A percentile compares a stretch with the other conserved stretches of the same genome.
phyloP scores from a whole-genome alignment of 2,329 filamentous ascomycete genomes.

The Phialemonium atrogriseum region DNA sequence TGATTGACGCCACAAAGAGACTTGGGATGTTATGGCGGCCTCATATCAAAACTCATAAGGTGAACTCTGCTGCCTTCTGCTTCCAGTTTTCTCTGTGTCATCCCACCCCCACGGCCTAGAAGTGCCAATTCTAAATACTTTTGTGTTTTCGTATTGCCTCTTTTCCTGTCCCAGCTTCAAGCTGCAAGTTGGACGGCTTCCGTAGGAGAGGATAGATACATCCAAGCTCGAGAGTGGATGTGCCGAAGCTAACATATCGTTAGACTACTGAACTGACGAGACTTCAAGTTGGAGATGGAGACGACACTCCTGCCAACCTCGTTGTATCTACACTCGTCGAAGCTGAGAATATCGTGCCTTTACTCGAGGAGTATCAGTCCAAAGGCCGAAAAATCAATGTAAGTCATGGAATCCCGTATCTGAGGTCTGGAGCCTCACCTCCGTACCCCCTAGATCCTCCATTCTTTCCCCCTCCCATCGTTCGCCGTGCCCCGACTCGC shows the following conservation, averaged over 20 bases:
- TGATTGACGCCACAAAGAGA: constrained; percentile 55
- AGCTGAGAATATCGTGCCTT: constrained; percentile 56
- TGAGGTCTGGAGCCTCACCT: neutral
- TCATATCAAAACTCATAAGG: constrained; percentile 81
- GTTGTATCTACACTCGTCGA: constrained; percentile 70
- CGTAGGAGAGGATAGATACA: no score
- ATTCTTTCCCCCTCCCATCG: constrained; percentile 61
- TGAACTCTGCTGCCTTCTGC: constrained; percentile 19
- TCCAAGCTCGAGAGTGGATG: no score
- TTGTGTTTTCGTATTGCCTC: no score
- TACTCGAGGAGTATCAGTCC: constrained; percentile 48
- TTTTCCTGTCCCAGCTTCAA: no score
- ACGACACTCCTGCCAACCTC: constrained; percentile 44
- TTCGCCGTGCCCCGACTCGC: constrained; percentile 54
- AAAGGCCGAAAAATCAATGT: constrained; percentile 51
- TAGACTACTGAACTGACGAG: constrained; percentile 23
- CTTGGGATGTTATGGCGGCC: constrained; percentile 62
- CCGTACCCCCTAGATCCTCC: constrained; percentile 44
- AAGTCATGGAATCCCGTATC: constrained; percentile 15
- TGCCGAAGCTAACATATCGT: neutral
- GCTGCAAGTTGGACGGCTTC: no score
- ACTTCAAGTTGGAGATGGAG: constrained; percentile 58
- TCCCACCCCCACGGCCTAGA: no score
- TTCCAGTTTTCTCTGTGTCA: neutral
- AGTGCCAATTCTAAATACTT: no score